Evolutionary conservation across 2,329 filamentous ascomycete species (phyloP).

Genomic region (Colletotrichum higginsianum): DNA sequence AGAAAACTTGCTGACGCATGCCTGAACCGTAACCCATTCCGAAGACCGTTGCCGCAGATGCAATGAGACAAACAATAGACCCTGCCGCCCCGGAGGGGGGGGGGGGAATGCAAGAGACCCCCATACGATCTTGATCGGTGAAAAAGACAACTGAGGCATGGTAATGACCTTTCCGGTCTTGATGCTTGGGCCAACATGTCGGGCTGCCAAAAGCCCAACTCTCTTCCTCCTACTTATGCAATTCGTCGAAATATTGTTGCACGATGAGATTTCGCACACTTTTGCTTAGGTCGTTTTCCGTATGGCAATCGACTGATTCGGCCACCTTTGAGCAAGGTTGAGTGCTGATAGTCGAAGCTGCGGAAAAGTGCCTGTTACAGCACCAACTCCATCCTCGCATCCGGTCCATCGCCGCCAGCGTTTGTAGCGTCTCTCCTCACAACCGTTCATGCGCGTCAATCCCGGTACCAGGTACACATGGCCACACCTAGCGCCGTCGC

Average conservation of each 20-base stretch:
- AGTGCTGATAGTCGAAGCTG: constrained; percentile 13
- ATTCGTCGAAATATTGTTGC: constrained; percentile 13
- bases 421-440: not conserved
- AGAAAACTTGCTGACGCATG: constrained; percentile 37
- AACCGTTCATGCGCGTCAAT: not conserved
- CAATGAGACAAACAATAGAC: constrained; percentile 40
- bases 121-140: constrained; percentile 19
- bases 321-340: not conserved
- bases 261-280: not conserved
- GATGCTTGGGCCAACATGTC: constrained; percentile 11
- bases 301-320: not conserved
- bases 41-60: constrained; percentile 41
- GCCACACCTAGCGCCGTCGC: not conserved
- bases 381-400: constrained; percentile 23
- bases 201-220: not conserved
- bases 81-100: constrained; percentile 20
- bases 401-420: not conserved
- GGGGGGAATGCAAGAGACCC: constrained; percentile 29
- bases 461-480: not conserved
- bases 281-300: constrained; percentile 7
- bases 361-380: constrained; percentile 18
- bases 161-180: constrained; percentile 14
- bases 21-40: constrained; percentile 40
- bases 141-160: constrained; percentile 25
- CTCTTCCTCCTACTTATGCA: not conserved